Evolutionary conservation across 2,329 filamentous ascomycete genomes (phyloP).

Genomic region (Trematosphaeria pertusa): DNA sequence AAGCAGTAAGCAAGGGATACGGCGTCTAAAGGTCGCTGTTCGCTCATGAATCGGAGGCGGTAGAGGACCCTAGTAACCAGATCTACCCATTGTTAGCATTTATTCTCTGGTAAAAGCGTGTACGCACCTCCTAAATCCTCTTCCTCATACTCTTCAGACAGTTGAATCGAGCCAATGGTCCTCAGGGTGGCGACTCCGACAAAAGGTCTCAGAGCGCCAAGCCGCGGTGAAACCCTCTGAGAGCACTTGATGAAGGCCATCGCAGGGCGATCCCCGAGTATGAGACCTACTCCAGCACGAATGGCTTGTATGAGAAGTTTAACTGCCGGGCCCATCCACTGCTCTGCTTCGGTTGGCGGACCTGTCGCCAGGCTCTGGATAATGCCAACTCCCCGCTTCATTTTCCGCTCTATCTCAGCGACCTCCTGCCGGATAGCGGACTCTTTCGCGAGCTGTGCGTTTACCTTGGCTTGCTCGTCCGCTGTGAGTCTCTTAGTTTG

Average conservation of each 20-base stretch:
- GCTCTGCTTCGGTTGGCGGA: conserved; percentile 84
- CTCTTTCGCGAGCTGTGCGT: conserved; percentile 89
- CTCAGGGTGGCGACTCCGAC: conserved; percentile 87
- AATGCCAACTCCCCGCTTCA: conserved; percentile 85
- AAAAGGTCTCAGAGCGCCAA: conserved; percentile 80
- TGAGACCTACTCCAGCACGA: conserved; percentile 78
- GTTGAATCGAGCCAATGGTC: conserved; percentile 73
- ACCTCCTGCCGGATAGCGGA: conserved; percentile 78
- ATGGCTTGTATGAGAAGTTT: conserved; percentile 76
- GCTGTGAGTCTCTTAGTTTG: conserved; percentile 87
- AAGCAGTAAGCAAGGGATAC: conserved; percentile 88
- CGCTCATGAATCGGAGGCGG: conserved; percentile 84
- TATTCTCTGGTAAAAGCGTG: conserved; percentile 1
- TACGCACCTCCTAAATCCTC: conserved; percentile 76
- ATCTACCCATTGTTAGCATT: conserved; percentile 41
- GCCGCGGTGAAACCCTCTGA: conserved; percentile 73
- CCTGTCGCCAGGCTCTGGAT: conserved; percentile 82
- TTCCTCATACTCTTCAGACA: conserved; percentile 74
- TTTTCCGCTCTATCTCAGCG: conserved; percentile 69
- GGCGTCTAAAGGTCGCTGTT: conserved; percentile 91
- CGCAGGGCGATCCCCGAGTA: conserved; percentile 81
- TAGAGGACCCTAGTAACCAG: conserved; percentile 90
- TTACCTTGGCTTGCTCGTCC: conserved; percentile 89
- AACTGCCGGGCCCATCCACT: conserved; percentile 88
- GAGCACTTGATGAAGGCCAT: conserved; percentile 81